phyloP scores from a whole-genome alignment of 768 basidiomycete genomes.

The Phlebiopsis gigantea region DNA sequence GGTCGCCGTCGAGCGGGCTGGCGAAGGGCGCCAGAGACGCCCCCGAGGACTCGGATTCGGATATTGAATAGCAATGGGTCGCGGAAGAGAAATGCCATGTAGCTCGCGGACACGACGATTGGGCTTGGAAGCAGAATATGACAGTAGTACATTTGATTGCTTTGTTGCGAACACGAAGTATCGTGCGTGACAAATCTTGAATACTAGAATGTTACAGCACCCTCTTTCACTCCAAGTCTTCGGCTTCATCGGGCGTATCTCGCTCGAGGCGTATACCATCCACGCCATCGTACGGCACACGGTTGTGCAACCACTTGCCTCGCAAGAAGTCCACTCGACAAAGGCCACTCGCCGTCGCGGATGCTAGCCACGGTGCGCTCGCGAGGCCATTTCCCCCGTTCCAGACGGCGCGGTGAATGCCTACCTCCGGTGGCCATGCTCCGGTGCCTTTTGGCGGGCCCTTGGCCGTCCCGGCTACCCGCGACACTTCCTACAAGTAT shows the following conservation, averaged over 20 bases:
- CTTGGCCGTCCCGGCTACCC: conserved; percentile 34
- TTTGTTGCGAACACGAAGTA: not conserved
- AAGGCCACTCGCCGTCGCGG: conserved; percentile 78
- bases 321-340: conserved; percentile 78
- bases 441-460: conserved; percentile 41
- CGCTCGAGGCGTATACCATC: conserved; percentile 56
- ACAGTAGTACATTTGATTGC: not conserved
- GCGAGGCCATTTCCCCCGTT: conserved; percentile 68
- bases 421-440: conserved; percentile 77
- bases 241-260: conserved; percentile 23
- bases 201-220: not conserved
- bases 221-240: conserved; percentile 17
- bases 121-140: not conserved
- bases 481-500: conserved; percentile 45
- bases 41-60: conserved; percentile 13
- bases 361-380: conserved; percentile 58
- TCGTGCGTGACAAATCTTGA: not conserved
- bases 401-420: conserved; percentile 78
- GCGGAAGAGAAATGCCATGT: not conserved
- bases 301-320: conserved; percentile 69
- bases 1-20: conserved; percentile 5
- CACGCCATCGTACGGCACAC: conserved; percentile 61
- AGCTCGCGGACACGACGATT: not conserved
- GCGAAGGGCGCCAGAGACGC: not conserved
- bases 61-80: conserved; percentile 13